phyloP scores from a whole-genome alignment of 2,329 filamentous ascomycete genomes.

The Coniochaeta hoffmannii region DNA sequence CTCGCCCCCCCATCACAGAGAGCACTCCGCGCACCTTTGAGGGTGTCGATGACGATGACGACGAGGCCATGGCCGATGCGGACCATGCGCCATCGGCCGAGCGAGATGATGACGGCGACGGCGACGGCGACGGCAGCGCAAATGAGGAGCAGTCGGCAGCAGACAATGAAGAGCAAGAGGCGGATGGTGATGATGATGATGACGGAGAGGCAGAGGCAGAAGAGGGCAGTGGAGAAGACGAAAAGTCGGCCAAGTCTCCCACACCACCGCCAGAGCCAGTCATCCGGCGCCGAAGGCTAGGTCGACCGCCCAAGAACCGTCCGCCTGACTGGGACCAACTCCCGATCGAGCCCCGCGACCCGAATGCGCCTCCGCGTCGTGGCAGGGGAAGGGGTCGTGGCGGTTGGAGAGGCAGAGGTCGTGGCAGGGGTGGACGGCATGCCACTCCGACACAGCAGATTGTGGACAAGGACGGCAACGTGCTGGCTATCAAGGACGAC shows the following conservation, averaged over 20 bases:
- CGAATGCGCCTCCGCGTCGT: slow-evolving; percentile 50
- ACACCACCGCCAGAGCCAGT: slow-evolving; percentile 52
- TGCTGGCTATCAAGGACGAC: slow-evolving; percentile 84
- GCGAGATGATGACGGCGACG: too few species aligned
- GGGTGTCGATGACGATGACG: slow-evolving; percentile 34
- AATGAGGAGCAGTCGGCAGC: slow-evolving; percentile 26
- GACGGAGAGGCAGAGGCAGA: slow-evolving; percentile 26
- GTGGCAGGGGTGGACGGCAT: slow-evolving; percentile 57
- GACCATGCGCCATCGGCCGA: slow-evolving; percentile 23
- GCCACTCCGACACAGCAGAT: slow-evolving; percentile 75
- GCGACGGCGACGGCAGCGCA: slow-evolving; percentile 15
- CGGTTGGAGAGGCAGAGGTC: slow-evolving; percentile 62
- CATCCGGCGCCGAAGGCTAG: slow-evolving; percentile 70
- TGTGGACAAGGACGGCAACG: slow-evolving; percentile 88
- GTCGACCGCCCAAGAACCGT: slow-evolving; percentile 77
- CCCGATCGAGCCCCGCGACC: slow-evolving; percentile 47
- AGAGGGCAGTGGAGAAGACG: slow-evolving; percentile 29
- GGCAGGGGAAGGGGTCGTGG: slow-evolving; percentile 51
- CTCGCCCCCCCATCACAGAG: slow-evolving; percentile 23
- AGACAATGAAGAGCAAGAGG: slow-evolving; percentile 39
- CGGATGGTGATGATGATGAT: slow-evolving; percentile 36
- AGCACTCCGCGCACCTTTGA: slow-evolving; percentile 37
- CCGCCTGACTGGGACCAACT: slow-evolving; percentile 67
- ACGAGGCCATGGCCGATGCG: slow-evolving; percentile 36
- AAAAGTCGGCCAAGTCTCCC: slow-evolving; percentile 39